Evolutionary conservation across 306 rosid species (phyloP).

Genomic region (Purshia tridentata): DNA sequence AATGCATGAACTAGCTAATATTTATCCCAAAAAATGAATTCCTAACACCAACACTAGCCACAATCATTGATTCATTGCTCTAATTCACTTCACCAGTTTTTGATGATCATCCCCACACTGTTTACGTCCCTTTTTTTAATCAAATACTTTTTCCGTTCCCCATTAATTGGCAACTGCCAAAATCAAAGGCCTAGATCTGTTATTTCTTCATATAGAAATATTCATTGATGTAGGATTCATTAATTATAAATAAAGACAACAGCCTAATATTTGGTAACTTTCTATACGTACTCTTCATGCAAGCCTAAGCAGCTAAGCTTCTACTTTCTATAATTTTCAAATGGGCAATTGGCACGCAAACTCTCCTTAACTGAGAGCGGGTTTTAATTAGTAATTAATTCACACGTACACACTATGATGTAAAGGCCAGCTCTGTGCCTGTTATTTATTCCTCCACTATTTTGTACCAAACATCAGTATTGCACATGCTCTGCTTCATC

Average conservation of each 20-base stretch:
- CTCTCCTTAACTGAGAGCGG: too few relatives aligned
- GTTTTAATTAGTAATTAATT: too few relatives aligned
- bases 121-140: neutral
- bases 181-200: neutral
- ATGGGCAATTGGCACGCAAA: too few relatives aligned
- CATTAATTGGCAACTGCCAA: conserved; percentile 9
- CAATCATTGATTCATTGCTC: neutral
- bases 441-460: conserved; percentile 45
- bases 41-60: neutral
- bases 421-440: conserved; percentile 49
- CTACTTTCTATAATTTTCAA: neutral
- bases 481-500: conserved; percentile 64
- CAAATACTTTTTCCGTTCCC: neutral
- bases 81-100: neutral
- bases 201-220: neutral
- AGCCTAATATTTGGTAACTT: neutral
- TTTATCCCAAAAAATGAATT: neutral
- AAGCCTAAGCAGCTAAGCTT: too few relatives aligned
- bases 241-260: neutral
- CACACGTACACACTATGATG: too few relatives aligned
- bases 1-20: conserved; percentile 13
- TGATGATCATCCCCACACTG: neutral
- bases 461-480: conserved; percentile 29
- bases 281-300: too few relatives aligned
- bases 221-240: too few relatives aligned